Percentiles rank a stretch among this genome's conserved stretches.
Evolutionary conservation across 73 alveolate genomes (phyloP).

Genomic region (Stentor roeselii): DNA sequence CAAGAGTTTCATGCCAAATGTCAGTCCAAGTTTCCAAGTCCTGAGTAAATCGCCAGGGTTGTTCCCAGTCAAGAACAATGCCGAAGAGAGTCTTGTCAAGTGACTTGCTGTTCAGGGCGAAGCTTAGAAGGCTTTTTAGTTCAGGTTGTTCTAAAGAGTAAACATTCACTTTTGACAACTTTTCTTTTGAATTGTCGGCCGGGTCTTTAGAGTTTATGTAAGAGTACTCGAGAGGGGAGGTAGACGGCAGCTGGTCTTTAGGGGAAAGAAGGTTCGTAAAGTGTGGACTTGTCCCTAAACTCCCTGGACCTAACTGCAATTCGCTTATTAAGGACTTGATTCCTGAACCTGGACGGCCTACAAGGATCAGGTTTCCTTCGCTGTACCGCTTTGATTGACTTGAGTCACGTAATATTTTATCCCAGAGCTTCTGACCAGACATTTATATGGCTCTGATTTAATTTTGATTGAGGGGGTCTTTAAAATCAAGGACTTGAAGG

Average conservation of each 20-base stretch:
- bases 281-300: not conserved
- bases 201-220: not conserved
- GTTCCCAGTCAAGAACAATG: slow-evolving; percentile 69
- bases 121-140: slow-evolving; percentile 55
- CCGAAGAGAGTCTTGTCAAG: slow-evolving; percentile 62
- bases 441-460: no score
- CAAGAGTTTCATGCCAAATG: slow-evolving; percentile 50
- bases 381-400: not conserved
- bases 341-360: not conserved
- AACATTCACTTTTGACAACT: slow-evolving; percentile 55
- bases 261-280: not conserved
- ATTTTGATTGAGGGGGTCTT: no score
- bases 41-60: slow-evolving; percentile 73
- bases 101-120: slow-evolving; percentile 65
- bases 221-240: slow-evolving; percentile 23
- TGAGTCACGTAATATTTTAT: slow-evolving; percentile 1
- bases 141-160: slow-evolving; percentile 72
- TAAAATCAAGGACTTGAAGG: no score
- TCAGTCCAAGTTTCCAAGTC: slow-evolving; percentile 67
- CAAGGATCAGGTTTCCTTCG: not conserved
- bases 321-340: not conserved
- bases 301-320: slow-evolving; percentile 14
- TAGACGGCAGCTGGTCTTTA: not conserved
- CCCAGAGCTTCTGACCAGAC: slow-evolving; percentile 14
- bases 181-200: not conserved